A percentile compares a stretch with the other conserved stretches of the same genome.
Conservation (phyloP, 345 rosid genomes). For the Gossypium stocksii region DNA sequence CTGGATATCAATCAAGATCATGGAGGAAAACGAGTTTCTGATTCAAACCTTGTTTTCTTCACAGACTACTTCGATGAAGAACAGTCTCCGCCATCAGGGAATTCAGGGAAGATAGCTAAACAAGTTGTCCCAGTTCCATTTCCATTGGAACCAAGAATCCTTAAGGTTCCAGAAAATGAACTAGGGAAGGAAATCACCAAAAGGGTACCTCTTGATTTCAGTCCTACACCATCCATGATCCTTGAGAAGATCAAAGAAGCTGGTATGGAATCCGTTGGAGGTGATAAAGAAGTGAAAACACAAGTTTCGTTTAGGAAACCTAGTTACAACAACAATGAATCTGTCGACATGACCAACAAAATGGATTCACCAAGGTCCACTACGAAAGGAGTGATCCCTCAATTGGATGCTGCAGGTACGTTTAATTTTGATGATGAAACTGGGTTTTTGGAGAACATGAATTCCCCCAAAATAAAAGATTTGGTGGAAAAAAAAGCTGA, state of each 20-base stretch:
- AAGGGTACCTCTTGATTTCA: constrained; percentile 22
- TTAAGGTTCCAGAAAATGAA: constrained; percentile 21
- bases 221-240: constrained; percentile 22
- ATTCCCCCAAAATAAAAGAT: constrained; percentile 35
- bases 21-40: constrained; percentile 27
- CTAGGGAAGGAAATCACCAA: constrained; percentile 11
- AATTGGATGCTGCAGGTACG: constrained; percentile 35
- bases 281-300: constrained; percentile 60
- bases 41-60: constrained; percentile 33
- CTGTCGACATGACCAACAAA: constrained; percentile 78
- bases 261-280: constrained; percentile 19
- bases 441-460: constrained; percentile 28
- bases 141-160: constrained; percentile 46
- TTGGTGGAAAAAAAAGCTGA: constrained; percentile 14
- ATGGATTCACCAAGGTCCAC: constrained; percentile 64
- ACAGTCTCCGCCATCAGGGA: constrained; percentile 22
- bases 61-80: constrained; percentile 55
- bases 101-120: constrained; percentile 30
- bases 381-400: constrained; percentile 28
- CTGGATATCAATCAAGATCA: constrained; percentile 38
- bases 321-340: constrained; percentile 63
- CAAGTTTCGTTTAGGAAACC: constrained; percentile 83
- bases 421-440: constrained; percentile 36
- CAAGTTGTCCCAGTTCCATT: constrained; percentile 60
- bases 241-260: constrained; percentile 34